Evolutionary conservation across 305 asterid genomes (phyloP).

Genomic region (Euphrasia arctica): DNA sequence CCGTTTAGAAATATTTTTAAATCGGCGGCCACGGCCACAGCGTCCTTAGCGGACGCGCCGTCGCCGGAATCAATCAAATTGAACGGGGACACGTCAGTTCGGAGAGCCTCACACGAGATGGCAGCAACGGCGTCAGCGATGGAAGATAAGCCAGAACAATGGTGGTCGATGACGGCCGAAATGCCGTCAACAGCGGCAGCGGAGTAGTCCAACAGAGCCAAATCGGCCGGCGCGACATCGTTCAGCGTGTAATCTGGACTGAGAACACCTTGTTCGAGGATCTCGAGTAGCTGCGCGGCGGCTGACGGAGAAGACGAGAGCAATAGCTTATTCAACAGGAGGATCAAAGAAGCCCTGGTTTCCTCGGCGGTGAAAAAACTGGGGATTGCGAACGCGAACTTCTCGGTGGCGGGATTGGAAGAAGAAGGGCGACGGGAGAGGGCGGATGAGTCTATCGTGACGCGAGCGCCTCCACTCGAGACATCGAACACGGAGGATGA

Average conservation of each 20-base stretch:
- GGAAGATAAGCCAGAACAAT: slow-evolving; percentile 38
- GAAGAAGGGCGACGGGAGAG: slow-evolving; percentile 39
- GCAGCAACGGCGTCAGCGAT: slow-evolving; percentile 70
- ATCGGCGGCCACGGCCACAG: slow-evolving; percentile 75
- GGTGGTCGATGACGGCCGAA: slow-evolving; percentile 49
- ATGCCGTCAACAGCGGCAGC: slow-evolving; percentile 52
- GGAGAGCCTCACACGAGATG: slow-evolving; percentile 73
- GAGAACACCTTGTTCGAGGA: slow-evolving; percentile 31
- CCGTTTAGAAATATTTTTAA: slow-evolving; percentile 67
- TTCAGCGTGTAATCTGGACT: slow-evolving; percentile 29
- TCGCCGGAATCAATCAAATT: slow-evolving; percentile 85
- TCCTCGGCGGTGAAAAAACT: slow-evolving; percentile 44
- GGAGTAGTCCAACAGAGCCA: slow-evolving; percentile 34
- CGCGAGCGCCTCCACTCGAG: slow-evolving; percentile 42
- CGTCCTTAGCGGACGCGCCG: slow-evolving; percentile 80
- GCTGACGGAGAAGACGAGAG: slow-evolving; percentile 42
- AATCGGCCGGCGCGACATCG: slow-evolving; percentile 33
- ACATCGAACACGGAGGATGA: slow-evolving; percentile 52
- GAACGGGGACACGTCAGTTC: slow-evolving; percentile 53
- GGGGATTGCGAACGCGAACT: slow-evolving; percentile 46
- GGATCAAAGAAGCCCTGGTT: slow-evolving; percentile 57
- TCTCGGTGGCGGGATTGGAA: slow-evolving; percentile 25
- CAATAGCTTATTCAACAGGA: slow-evolving; percentile 56
- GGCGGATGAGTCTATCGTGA: slow-evolving; percentile 56
- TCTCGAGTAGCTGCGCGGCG: slow-evolving; percentile 43